phyloP scores from a whole-genome alignment of 2,329 filamentous ascomycete species.

The Aureobasidium subglaciale region DNA sequence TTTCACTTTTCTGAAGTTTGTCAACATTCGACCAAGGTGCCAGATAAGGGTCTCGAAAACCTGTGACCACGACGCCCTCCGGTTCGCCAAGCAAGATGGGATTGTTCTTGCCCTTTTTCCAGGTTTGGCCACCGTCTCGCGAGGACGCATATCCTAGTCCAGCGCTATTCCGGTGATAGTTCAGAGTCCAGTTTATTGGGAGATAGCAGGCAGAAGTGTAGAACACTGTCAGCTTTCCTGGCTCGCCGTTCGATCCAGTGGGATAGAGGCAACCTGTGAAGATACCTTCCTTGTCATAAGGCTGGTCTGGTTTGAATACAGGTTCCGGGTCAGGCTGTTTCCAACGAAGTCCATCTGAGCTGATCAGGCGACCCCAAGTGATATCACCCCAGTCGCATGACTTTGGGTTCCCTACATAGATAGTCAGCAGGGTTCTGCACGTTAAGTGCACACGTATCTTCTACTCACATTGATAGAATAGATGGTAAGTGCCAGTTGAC shows the following conservation, averaged over 20 bases:
- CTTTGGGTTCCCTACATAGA: not conserved
- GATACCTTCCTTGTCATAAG: not conserved
- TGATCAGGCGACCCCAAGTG: not conserved
- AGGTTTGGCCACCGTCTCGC: not conserved
- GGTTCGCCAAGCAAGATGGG: not conserved
- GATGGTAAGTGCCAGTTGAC: not conserved
- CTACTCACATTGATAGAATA: slow-evolving; percentile 1
- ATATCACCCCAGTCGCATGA: not conserved
- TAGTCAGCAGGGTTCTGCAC: not conserved
- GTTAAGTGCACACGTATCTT: not conserved
- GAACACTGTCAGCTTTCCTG: not conserved
- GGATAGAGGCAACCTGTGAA: slow-evolving; percentile 1
- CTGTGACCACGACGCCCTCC: not conserved
- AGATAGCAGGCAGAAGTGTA: not conserved
- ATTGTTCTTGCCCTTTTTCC: not conserved
- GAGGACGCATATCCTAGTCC: not conserved
- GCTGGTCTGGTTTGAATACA: not conserved
- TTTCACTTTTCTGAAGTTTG: not conserved
- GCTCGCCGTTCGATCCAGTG: not conserved
- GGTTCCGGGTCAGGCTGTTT: not conserved
- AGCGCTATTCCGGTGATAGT: not conserved
- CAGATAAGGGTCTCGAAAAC: not conserved
- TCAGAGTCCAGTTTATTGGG: not conserved
- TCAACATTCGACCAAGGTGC: not conserved
- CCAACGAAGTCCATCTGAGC: not conserved